phyloP scores from a whole-genome alignment of 1,284 basidiomycete genomes.

The Coriolopsis trogii region DNA sequence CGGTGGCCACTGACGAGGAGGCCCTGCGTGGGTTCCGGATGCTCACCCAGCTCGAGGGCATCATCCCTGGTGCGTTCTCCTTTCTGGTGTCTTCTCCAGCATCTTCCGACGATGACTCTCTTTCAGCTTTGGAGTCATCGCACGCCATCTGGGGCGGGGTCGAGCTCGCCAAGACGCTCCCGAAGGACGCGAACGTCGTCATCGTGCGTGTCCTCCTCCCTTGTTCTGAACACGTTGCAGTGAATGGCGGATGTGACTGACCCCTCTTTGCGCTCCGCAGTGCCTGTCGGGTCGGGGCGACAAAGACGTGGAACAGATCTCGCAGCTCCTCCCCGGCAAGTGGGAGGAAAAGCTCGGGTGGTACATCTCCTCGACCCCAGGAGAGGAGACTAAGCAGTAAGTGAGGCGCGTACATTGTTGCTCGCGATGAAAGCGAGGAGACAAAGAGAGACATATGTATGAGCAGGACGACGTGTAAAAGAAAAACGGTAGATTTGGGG shows the following conservation, averaged over 20 bases:
- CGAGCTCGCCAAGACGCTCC: slow-evolving; percentile 82
- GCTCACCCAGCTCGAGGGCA: slow-evolving; percentile 92
- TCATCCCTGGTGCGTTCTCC: slow-evolving; percentile 83
- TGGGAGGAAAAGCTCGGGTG: slow-evolving; percentile 92
- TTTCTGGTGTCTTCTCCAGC: not conserved
- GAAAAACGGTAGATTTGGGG: too few relatives aligned
- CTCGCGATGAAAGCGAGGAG: not conserved
- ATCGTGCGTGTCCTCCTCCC: slow-evolving; percentile 59
- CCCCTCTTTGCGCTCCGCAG: slow-evolving; percentile 40
- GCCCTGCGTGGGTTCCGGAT: slow-evolving; percentile 92
- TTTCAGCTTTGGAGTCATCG: slow-evolving; percentile 86
- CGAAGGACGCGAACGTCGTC: slow-evolving; percentile 87
- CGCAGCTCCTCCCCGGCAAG: slow-evolving; percentile 77
- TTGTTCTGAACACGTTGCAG: not conserved
- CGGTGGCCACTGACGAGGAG: slow-evolving; percentile 91
- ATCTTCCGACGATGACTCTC: slow-evolving; percentile 8
- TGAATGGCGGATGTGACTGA: too few relatives aligned
- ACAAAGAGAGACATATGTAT: not conserved
- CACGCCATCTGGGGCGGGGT: slow-evolving; percentile 96
- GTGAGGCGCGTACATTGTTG: slow-evolving; percentile 10
- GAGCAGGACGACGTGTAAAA: not conserved
- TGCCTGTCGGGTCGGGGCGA: slow-evolving; percentile 91
- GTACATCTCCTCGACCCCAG: slow-evolving; percentile 51
- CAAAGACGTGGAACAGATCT: slow-evolving; percentile 94
- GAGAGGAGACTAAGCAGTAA: slow-evolving; percentile 1